Conservation (phyloP, 495 filamentous ascomycete species). For the Hypoxylon cercidicola region DNA sequence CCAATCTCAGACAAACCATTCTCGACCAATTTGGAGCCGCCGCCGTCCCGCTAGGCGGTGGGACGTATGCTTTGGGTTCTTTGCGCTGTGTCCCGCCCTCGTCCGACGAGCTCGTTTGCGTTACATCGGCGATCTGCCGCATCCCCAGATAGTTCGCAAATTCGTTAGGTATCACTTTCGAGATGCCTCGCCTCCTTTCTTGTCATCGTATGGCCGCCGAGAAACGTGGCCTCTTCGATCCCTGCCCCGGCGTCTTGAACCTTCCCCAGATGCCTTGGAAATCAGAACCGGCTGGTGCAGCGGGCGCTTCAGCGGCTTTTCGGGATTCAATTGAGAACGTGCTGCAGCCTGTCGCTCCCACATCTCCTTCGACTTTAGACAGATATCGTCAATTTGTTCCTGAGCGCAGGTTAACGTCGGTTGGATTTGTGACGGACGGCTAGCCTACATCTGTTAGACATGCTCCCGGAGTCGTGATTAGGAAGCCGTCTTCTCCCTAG, state of each 20-base stretch:
- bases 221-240: conserved; percentile 44
- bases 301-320: conserved; percentile 63
- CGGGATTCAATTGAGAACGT: conserved; percentile 55
- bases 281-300: conserved; percentile 65
- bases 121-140: conserved; percentile 40
- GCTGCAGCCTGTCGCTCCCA: conserved; percentile 68
- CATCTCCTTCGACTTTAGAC: conserved; percentile 64
- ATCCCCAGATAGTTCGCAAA: conserved; percentile 41
- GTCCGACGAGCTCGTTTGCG: conserved; percentile 36
- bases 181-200: conserved; percentile 42
- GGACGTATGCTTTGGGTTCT: conserved; percentile 38
- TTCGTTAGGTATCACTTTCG: conserved; percentile 41
- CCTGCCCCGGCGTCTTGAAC: conserved; percentile 43
- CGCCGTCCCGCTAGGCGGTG: conserved; percentile 41
- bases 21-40: conserved; percentile 41
- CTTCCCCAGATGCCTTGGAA: conserved; percentile 51
- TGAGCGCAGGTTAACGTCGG: conserved; percentile 49
- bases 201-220: conserved; percentile 45
- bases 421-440: conserved; percentile 17
- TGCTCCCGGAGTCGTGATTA: conserved; percentile 64
- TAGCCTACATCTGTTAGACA: conserved; percentile 65
- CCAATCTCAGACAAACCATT: conserved; percentile 43
- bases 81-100: conserved; percentile 36
- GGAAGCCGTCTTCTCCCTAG: conserved; percentile 66
- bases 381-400: conserved; percentile 70